Conservation (phyloP, 257 asterid species). For the Fraxinus quadrangulata region DNA sequence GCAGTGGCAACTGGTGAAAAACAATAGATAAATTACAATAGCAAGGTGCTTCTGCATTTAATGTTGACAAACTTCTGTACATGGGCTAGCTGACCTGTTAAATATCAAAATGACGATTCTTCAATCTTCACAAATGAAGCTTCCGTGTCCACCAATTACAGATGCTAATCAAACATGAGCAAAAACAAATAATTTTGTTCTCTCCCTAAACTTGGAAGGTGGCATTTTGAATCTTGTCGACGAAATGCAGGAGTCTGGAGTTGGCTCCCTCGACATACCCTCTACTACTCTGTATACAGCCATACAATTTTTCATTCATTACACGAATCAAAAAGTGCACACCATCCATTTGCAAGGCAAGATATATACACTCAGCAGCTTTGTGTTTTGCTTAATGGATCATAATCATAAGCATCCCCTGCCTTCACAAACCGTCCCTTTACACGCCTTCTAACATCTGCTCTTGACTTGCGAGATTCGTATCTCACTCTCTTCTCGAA, state of each 20-base stretch:
- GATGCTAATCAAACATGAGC: too few relatives aligned
- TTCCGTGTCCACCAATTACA: background rate
- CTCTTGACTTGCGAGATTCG: constrained; percentile 93
- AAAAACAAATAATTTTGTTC: background rate
- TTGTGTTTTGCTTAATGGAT: constrained; percentile 69
- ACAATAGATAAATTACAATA: background rate
- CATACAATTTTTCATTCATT: background rate
- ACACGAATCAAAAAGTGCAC: too few relatives aligned
- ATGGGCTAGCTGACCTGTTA: background rate
- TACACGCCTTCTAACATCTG: constrained; percentile 92
- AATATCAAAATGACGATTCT: background rate
- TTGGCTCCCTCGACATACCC: background rate
- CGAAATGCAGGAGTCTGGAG: background rate
- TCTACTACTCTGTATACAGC: background rate
- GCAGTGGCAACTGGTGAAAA: background rate
- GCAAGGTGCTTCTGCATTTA: background rate
- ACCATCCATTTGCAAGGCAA: background rate
- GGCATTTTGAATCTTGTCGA: background rate
- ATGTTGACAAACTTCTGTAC: background rate
- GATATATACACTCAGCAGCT: constrained; percentile 53
- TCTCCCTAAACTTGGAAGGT: background rate
- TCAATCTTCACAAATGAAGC: background rate
- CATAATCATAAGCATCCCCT: constrained; percentile 90
- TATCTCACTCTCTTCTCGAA: constrained; percentile 95
- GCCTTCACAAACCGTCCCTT: constrained; percentile 97